phyloP scores from a whole-genome alignment of 352 stramenopile species.

The Pythium sp. region DNA sequence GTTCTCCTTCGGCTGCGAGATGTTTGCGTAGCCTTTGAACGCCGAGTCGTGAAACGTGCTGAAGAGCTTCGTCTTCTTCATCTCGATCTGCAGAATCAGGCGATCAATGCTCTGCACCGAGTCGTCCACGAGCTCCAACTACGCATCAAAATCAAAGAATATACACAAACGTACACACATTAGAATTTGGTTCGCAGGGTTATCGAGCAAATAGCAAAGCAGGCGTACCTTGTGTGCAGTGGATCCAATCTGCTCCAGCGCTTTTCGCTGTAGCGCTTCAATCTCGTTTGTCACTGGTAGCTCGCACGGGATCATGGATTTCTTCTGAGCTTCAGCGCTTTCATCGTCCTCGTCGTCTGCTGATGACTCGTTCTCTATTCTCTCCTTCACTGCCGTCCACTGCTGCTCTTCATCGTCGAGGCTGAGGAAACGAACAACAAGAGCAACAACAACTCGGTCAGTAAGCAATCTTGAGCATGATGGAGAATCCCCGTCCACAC shows the following conservation, averaged over 20 bases:
- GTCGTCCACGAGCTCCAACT: slow-evolving; percentile 57
- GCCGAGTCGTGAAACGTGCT: slow-evolving; percentile 67
- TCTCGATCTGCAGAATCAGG: slow-evolving; percentile 64
- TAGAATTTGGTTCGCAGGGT: background rate
- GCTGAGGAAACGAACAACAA: slow-evolving; percentile 14
- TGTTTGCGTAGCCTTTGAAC: slow-evolving; percentile 73
- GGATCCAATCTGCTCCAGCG: slow-evolving; percentile 37
- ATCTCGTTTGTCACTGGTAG: slow-evolving; percentile 47
- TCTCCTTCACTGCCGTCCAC: slow-evolving; percentile 43
- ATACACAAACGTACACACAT: background rate
- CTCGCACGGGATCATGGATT: slow-evolving; percentile 26
- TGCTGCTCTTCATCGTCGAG: slow-evolving; percentile 51
- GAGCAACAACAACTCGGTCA: background rate
- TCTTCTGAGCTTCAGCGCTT: slow-evolving; percentile 9
- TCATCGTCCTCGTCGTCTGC: slow-evolving; percentile 13
- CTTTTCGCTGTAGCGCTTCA: slow-evolving; percentile 42
- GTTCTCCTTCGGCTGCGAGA: slow-evolving; percentile 65
- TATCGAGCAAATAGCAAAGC: background rate
- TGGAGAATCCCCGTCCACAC: background rate
- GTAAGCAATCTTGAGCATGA: background rate
- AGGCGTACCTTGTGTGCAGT: slow-evolving; percentile 40
- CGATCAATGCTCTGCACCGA: slow-evolving; percentile 67
- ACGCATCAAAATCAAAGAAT: slow-evolving; percentile 1
- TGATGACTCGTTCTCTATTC: slow-evolving; percentile 28
- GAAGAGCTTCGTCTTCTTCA: slow-evolving; percentile 67